Evolutionary conservation across 176 grass and related monocot genomes (phyloP).

Genomic region (Oryza rufipogon): DNA sequence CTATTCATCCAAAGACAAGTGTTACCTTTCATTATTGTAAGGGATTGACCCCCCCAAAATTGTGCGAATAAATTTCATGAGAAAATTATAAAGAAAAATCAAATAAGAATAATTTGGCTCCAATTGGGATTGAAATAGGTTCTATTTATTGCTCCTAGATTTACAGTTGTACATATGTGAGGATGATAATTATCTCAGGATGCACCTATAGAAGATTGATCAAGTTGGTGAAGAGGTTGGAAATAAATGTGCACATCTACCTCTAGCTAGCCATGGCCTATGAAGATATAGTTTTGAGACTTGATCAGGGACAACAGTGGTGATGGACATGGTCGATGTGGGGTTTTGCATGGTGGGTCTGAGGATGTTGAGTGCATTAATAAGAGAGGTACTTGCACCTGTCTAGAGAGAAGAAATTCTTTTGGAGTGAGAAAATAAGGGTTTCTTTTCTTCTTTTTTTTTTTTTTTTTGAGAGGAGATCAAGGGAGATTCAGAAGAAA

Average conservation of each 20-base stretch:
- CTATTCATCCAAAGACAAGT: too few relatives aligned
- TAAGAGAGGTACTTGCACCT: conserved; percentile 15
- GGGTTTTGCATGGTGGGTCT: conserved; percentile 34
- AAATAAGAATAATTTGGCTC: neutral
- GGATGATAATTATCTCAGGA: conserved; percentile 7
- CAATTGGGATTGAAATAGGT: neutral
- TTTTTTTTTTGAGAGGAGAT: neutral
- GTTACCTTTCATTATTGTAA: neutral
- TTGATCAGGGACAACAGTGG: neutral
- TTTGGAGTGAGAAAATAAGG: neutral
- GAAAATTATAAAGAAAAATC: neutral
- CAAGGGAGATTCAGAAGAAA: neutral
- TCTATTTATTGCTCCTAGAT: neutral
- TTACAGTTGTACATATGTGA: neutral
- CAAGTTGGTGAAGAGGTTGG: conserved; percentile 25
- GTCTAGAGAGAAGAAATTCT: neutral
- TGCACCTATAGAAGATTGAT: conserved; percentile 30
- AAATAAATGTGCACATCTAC: conserved; percentile 40
- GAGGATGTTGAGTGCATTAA: conserved; percentile 39
- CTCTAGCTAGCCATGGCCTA: conserved; percentile 4
- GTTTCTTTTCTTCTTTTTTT: neutral
- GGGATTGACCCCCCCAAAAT: neutral
- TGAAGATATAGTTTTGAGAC: conserved; percentile 26
- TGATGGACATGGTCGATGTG: conserved; percentile 38
- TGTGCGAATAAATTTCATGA: neutral